Evolutionary conservation across 2,329 filamentous ascomycete genomes (phyloP).

Genomic region (Cercospora beticola): DNA sequence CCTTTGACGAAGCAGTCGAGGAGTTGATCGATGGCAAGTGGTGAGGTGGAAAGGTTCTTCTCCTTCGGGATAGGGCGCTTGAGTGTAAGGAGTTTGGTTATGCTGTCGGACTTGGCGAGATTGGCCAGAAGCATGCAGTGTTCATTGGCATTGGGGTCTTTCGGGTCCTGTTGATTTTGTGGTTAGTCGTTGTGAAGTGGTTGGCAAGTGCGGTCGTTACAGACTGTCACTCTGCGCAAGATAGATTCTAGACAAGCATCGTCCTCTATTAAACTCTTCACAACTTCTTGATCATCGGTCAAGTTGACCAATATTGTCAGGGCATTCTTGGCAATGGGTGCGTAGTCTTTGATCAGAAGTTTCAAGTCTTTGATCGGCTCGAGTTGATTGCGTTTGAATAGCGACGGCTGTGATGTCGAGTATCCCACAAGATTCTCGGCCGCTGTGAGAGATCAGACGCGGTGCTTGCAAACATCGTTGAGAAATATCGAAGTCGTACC

Average conservation of each 20-base stretch:
- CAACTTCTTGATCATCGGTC: conserved; percentile 71
- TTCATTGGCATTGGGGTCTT: conserved; percentile 80
- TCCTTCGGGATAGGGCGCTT: conserved; percentile 65
- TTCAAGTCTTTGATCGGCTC: conserved; percentile 84
- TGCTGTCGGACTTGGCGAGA: conserved; percentile 73
- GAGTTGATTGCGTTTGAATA: conserved; percentile 81
- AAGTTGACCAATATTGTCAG: conserved; percentile 88
- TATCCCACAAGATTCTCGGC: conserved; percentile 85
- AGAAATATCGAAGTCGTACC: conserved; percentile 48
- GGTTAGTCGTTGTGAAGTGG: not conserved
- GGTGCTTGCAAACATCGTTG: not conserved
- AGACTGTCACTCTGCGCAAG: conserved; percentile 69
- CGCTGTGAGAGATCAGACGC: conserved; percentile 50
- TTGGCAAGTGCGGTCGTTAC: conserved; percentile 44
- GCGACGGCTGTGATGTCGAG: conserved; percentile 68
- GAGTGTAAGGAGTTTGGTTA: conserved; percentile 67
- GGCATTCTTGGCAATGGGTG: conserved; percentile 91
- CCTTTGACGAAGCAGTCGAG: conserved; percentile 97
- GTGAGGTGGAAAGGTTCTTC: conserved; percentile 65
- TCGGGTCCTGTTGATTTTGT: conserved; percentile 55
- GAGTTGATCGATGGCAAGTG: conserved; percentile 79
- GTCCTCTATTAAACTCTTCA: conserved; percentile 72
- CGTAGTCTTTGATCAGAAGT: conserved; percentile 78
- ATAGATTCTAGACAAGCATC: conserved; percentile 76
- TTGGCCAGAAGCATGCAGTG: conserved; percentile 93